Base-by-base conservation (phyloP, 192 early-diverging fungal genomes). In the Jimgerdemannia lactiflua region DNA sequence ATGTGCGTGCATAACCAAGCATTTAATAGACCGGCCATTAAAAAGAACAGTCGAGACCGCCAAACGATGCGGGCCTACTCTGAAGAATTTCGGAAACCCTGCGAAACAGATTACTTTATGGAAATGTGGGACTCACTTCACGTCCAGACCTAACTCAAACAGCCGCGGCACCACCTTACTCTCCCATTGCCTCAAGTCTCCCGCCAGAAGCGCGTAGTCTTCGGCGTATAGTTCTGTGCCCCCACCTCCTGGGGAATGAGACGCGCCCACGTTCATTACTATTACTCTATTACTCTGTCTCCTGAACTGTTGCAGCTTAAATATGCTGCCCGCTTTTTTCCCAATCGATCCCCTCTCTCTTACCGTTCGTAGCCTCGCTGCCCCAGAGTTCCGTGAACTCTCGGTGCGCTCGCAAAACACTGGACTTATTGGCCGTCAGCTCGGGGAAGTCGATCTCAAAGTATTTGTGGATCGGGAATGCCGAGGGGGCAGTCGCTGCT, bases 381-480 rank as follows among this genome's bases (percentile, higher is more conserved):
- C 70, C 84, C n/a, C 88, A 74, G 4, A 86, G 44, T 6, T 82
- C 71, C 0, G 77, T 70, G 18, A 87, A 74, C 19, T 71, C 75
- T 43, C 80, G 82, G 44, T 83, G 79, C 64, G 80, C 77, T 64
- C 79, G 88, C 3, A 99, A 89, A 0, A 83, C 82, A 10, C 82
- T 80, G 3, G 91, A 91, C 82, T 99, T 99, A 73, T 90, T 90
- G 10, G 87, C 75, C 3, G 94, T 95, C 3, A 95, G 90, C 73
- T 99, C 94, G 4, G 91, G 89, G 77, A 96, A 97, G 80, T 99
- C 97, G 40, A 98, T 87, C 80, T 99, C 97, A 88, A 95, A 93
- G 80, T 94, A 98, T 54, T 54, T 54, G 49, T 54, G 49, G 49
- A 54, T 54, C 49, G 64, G 76, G 67, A 19, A 77, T 77, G 10